phyloP scores from a whole-genome alignment of 306 rosid species.

The Cucurbita argyrosperma region DNA sequence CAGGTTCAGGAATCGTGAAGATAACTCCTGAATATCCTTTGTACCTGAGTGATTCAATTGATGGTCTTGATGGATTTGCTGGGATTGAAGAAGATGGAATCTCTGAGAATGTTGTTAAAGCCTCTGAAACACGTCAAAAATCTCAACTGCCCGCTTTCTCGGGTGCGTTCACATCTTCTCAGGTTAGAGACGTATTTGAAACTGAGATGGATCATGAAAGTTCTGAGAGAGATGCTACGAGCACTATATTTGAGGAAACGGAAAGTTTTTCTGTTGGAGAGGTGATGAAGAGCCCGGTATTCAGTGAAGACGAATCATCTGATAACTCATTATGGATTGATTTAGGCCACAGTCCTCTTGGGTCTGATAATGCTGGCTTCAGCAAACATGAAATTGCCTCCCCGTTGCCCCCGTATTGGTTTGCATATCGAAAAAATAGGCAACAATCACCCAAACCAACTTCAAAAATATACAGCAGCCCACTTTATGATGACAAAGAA shows the following conservation, averaged over 20 bases:
- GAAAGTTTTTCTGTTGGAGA: constrained; percentile 88
- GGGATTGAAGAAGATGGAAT: constrained; percentile 54
- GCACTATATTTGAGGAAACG: constrained; percentile 89
- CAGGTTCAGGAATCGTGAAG: constrained; percentile 95
- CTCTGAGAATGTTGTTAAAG: constrained; percentile 27
- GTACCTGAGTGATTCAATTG: constrained; percentile 77
- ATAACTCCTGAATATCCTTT: constrained; percentile 79
- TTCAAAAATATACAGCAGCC: constrained; percentile 67
- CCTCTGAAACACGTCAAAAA: constrained; percentile 46
- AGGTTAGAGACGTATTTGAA: constrained; percentile 86
- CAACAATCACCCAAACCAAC: constrained; percentile 46
- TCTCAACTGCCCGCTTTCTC: constrained; percentile 85
- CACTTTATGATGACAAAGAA: constrained; percentile 58
- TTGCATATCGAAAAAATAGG: constrained; percentile 45
- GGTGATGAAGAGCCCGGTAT: constrained; percentile 91
- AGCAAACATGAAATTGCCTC: constrained; percentile 58
- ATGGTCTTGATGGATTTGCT: constrained; percentile 53
- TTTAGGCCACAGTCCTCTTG: constrained; percentile 91
- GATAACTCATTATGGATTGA: constrained; percentile 90
- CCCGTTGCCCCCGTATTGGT: constrained; percentile 73
- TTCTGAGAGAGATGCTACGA: constrained; percentile 80
- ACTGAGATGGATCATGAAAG: constrained; percentile 85
- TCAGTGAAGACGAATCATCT: constrained; percentile 90
- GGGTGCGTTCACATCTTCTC: constrained; percentile 77
- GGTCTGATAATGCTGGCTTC: constrained; percentile 44